Conservation (phyloP, 805 yeast species). For the Debaryomyces prosopidis region DNA sequence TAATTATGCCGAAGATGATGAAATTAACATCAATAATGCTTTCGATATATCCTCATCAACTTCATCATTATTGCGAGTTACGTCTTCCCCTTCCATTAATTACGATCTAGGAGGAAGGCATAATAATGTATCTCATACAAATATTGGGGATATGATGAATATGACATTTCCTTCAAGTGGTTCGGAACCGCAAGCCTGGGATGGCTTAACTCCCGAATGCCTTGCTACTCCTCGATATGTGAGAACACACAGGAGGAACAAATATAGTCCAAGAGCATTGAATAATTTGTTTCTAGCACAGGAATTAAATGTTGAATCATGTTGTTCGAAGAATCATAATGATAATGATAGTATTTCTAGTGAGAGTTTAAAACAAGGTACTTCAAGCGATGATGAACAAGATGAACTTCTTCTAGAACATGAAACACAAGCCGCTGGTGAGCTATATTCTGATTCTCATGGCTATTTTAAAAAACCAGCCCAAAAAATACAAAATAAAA, state of each 20-base stretch:
- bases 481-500: background rate
- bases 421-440: background rate
- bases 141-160: background rate
- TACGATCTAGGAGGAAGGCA: background rate
- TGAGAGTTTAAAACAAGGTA: background rate
- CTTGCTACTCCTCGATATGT: slow-evolving; percentile 57
- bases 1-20: slow-evolving; percentile 23
- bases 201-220: slow-evolving; percentile 34
- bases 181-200: slow-evolving; percentile 17
- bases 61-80: background rate
- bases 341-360: slow-evolving; percentile 9
- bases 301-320: slow-evolving; percentile 43
- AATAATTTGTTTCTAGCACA: slow-evolving; percentile 65
- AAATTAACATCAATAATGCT: slow-evolving; percentile 9
- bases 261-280: slow-evolving; percentile 45
- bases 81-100: slow-evolving; percentile 1
- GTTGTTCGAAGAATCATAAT: background rate
- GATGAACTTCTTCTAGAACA: background rate
- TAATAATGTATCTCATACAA: background rate
- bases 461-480: background rate
- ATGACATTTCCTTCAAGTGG: background rate
- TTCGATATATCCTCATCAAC: slow-evolving; percentile 3
- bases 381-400: background rate
- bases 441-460: background rate
- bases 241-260: slow-evolving; percentile 47